Percentiles rank a stretch among this genome's conserved stretches.
phyloP scores from a whole-genome alignment of 257 asterid species.

The Vinca minor region DNA sequence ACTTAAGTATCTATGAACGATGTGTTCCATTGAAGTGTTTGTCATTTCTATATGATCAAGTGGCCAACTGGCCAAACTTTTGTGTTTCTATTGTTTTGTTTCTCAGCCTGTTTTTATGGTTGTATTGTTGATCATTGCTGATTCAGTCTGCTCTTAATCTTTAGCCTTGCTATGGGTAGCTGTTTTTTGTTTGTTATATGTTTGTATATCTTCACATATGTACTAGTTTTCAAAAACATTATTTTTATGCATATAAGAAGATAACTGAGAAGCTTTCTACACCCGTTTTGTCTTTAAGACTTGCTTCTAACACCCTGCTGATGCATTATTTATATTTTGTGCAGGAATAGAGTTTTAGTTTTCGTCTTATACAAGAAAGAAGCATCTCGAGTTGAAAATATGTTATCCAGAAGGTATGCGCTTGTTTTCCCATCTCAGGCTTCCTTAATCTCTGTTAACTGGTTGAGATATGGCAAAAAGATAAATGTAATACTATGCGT shows the following conservation, averaged over 20 bases:
- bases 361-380: conserved; percentile 96
- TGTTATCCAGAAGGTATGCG: conserved; percentile 66
- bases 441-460: not conserved
- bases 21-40: not conserved
- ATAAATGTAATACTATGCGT: not conserved
- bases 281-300: not conserved
- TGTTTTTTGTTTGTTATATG: not conserved
- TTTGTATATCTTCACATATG: not conserved
- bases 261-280: not conserved
- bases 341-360: conserved; percentile 94
- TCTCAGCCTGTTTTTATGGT: not conserved
- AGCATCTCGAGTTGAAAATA: conserved; percentile 94
- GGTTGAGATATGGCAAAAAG: not conserved
- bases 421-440: not conserved
- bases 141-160: not conserved
- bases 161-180: not conserved
- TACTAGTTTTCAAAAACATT: not conserved
- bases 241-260: not conserved
- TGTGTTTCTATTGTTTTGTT: not conserved
- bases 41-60: not conserved
- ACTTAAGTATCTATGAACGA: not conserved
- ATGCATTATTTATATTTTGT: conserved; percentile 16
- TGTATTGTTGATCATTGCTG: not conserved
- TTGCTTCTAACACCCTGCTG: conserved; percentile 14
- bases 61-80: not conserved